A percentile compares a stretch with the other conserved stretches of the same genome.
These are phyloP conservation scores for Hypoxylon sp. DNA, from an alignment of 2,329 filamentous ascomycete species.

Conservation along the genomic window DNA sequence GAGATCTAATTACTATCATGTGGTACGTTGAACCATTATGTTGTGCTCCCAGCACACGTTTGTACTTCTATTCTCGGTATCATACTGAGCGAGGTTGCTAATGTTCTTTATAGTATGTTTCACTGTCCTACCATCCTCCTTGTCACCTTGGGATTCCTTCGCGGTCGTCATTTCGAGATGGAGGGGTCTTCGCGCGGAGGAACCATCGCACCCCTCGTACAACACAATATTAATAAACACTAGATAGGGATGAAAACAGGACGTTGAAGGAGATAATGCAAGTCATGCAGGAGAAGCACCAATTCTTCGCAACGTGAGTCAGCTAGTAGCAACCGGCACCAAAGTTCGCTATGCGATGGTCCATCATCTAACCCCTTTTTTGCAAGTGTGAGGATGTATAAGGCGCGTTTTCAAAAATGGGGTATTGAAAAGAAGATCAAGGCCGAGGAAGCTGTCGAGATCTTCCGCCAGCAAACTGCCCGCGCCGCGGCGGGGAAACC, in stretches of 20 bases:
- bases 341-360: neutral
- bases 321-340: neutral
- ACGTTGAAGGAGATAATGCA: conserved; percentile 45
- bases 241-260: conserved; percentile 43
- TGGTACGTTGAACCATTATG: conserved; percentile 24
- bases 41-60: neutral
- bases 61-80: neutral
- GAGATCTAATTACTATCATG: conserved; percentile 39
- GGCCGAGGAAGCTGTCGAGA: conserved; percentile 45
- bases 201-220: no score
- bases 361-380: conserved; percentile 19
- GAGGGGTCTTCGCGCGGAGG: no score
- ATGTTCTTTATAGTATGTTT: conserved; percentile 21
- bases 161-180: conserved; percentile 5
- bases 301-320: conserved; percentile 59
- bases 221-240: neutral
- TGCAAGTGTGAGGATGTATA: conserved; percentile 45
- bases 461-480: conserved; percentile 45
- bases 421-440: conserved; percentile 47
- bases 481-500: conserved; percentile 43
- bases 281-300: conserved; percentile 51
- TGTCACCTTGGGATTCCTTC: conserved; percentile 1
- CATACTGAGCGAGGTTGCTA: conserved; percentile 4
- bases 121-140: neutral
- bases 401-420: conserved; percentile 46